Evolutionary conservation across 176 grass and related monocot genomes (phyloP).

Genomic region (Pontederia crassipes): DNA sequence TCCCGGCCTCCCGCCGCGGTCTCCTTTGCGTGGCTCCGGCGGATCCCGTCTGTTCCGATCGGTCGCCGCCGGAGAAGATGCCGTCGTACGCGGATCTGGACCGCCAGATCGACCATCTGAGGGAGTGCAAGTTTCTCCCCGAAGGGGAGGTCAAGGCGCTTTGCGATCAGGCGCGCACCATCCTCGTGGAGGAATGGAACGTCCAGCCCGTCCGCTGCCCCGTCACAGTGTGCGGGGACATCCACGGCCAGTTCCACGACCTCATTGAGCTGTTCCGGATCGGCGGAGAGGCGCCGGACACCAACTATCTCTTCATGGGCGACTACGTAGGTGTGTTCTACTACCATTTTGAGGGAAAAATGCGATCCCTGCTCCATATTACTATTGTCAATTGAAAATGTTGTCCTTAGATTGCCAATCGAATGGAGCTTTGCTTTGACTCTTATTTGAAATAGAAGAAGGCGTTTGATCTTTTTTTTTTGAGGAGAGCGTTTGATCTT

Average conservation of each 20-base stretch:
- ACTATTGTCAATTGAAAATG: too few species aligned
- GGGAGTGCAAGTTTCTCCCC: slow-evolving; percentile 66
- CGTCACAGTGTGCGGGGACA: slow-evolving; percentile 95
- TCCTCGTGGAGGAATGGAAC: slow-evolving; percentile 98
- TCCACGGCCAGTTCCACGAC: slow-evolving; percentile 98
- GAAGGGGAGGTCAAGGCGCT: slow-evolving; percentile 76
- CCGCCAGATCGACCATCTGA: slow-evolving; percentile 92
- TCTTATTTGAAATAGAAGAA: too few species aligned
- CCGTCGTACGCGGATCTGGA: slow-evolving; percentile 91
- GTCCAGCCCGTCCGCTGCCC: slow-evolving; percentile 93
- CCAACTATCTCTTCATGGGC: slow-evolving; percentile 99
- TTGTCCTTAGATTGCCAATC: too few species aligned
- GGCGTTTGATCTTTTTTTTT: too few species aligned
- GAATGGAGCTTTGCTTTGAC: too few species aligned
- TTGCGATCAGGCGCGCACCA: slow-evolving; percentile 92
- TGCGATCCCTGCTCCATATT: too few species aligned
- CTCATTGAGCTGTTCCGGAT: slow-evolving; percentile 98
- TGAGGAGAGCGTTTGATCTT: too few species aligned
- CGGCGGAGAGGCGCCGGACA: slow-evolving; percentile 87
- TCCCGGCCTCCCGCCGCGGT: neutral
- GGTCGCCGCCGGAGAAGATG: slow-evolving; percentile 28
- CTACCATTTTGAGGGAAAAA: too few species aligned
- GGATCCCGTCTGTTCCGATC: slow-evolving; percentile 10
- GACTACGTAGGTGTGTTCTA: slow-evolving; percentile 73
- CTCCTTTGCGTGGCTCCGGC: neutral